Base-by-base conservation (phyloP, 371 early-diverging fungal genomes). In the Lichtheimia corymbifera region DNA sequence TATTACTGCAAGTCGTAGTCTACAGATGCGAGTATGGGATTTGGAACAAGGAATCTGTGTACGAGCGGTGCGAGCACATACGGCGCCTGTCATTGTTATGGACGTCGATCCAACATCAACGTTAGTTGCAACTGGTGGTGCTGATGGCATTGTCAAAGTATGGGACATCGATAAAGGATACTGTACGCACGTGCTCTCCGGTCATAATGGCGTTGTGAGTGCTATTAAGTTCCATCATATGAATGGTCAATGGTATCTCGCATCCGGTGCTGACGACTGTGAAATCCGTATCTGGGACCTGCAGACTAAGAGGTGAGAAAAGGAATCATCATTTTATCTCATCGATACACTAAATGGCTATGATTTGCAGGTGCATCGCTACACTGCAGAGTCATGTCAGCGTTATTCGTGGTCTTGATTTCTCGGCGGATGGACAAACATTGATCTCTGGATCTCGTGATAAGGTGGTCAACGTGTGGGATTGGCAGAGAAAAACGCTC, bases 81-180 rank as follows among this genome's bases (percentile, higher is more conserved):
- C 95, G 40, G 93, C 97, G 1, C 96, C 96, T 11, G 88, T 97
- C 24, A 87, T 98, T 63, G 85, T 88, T 5, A 95, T 97, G 95
- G 93, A 87, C 45, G 88, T 93, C 62, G 97, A 97, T 68, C 68
- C 79, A 1, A 85, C 93, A 0, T 93, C 94, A 0, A 94, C 96
- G 0, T 70, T 97, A 17, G 92, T 96, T 4, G 97, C 97, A 5
- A 97, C 97, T 0, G 99, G 97, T 47, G 94, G 93, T n/a, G 97
- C 99, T 0, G 99, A 98, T 76, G 89, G 90, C 65, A 90, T 92
- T 7, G 90, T 98, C 57, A 92, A 91, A 59, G 93, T 97, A 4
- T 98, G 97, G 96, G 96, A 98, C 77, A 91, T 94, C 47, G 93
- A 91, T 56, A 82, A 87, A 55, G 95, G 95, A n/a, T 95, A 81